Evolutionary conservation across 768 basidiomycete genomes (phyloP), one percentile per base, ranked within the genome.

Genomic region (Mycena haematopus): DNA sequence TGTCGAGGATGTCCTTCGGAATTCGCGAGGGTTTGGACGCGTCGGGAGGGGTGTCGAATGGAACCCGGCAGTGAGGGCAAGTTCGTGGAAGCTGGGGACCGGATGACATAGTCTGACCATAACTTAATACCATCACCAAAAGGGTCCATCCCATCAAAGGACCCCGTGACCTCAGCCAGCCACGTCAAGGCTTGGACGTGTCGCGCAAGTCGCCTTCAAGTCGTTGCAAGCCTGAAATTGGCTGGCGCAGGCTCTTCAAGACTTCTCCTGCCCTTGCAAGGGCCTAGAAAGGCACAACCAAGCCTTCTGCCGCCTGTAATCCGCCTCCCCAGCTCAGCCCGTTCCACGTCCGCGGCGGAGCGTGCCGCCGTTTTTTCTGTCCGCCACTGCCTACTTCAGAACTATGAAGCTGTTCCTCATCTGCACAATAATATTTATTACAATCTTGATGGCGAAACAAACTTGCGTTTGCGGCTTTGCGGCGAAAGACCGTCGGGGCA

Each of bases 1-100:
- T 61, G 17, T 47, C 15, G n/a, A 61, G 52, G 17, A 60, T 7
- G 19, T 52, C 58, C n/a, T 2, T 27, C 33, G 46, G 56, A 9
- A 58, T 14, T 9, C 11, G 36, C 6, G 36, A 31, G 1, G 47
- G 19, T n/a, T 29, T 8, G 8, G 27, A 6, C 17, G n/a, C 55
- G 11, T 50, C 36, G 2, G 25, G 2, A 6, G 14, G 19, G 40
- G 55, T 19, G 5, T 47, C 22, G n/a, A 56, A 22, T 14, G 33
- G 22, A 17, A 4, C 22, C 25, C 24, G 55, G 24, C 55, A 56
- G 33, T 36, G 55, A 9, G 55, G 55, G 33, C 55, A 56, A 56
- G 14, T 52, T 36, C 13, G 6, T 36, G 36, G 13, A 36, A 36
- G 36, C 13, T 7, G 36, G 13, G 36, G 13, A 13, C 36, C 13